Evolutionary conservation across 208 protist species (phyloP), one percentile per base, ranked within the genome.

Genomic region (Leishmania tropica): DNA sequence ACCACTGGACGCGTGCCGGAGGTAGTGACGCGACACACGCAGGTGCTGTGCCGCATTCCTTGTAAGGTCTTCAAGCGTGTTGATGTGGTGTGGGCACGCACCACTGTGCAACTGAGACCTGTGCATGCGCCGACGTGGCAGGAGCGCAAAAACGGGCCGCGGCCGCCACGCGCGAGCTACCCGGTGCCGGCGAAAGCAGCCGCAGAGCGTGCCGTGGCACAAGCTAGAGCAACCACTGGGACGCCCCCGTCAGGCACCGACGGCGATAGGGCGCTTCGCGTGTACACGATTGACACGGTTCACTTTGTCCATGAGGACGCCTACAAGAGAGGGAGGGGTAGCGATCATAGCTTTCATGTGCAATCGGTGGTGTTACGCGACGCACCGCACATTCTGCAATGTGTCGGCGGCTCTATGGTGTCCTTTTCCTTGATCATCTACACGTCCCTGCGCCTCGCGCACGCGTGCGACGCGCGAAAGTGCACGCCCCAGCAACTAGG

Each of bases 241-340:
- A 11, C 35, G 21, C 40, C 31, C 5, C 40, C 37, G 0, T 19
- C 75, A 13, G 8, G 7, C 13, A 28, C 37, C 3, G 13, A 58
- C 3, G 31, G 1, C 11, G 71, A 64, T 10, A 31, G 3, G 4
- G 28, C 54, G 31, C 8, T 6, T 37, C 56, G 42, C 28, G 56
- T 68, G 2, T 76, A 82, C 73, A 85, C 77, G 42, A 85, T 96
- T 56, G 88, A 90, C 28, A 95, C 91, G 0, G 84, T 96, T 81
- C 93, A 96, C 73, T 96, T 96, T 85, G 93, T 96, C 5, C 91
- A 96, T 77, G 77, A 83, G 45, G 87, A 93, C 75, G 89, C 89
- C 17, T 85, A 93, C 65, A 51, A 81, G 56, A 76, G 72, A 37
- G 84, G 79, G 11, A 13, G 62, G 4, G 87, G 83, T 1, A 78